These are phyloP conservation scores for Funneliformis geosporum DNA, from an alignment of 192 early-diverging fungal genomes.

Conservation along the genomic window DNA sequence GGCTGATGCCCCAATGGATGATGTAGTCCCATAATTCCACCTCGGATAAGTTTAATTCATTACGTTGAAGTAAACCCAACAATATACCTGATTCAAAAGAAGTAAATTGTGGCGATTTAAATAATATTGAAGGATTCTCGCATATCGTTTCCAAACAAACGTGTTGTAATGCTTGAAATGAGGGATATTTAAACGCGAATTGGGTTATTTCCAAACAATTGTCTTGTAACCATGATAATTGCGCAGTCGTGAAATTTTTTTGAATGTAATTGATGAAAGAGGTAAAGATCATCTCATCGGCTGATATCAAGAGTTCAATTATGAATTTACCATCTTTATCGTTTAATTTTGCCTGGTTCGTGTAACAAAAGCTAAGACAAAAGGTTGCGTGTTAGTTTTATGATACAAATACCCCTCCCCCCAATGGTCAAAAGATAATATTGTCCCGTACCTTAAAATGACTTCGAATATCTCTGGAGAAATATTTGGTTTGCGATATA, in stretches of 20 bases:
- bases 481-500: slow-evolving; percentile 7
- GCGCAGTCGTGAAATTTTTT: not conserved
- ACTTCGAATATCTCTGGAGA: slow-evolving; percentile 3
- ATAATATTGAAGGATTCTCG: slow-evolving; percentile 6
- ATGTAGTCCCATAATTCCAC: slow-evolving; percentile 9
- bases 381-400: not conserved
- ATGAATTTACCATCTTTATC: not conserved
- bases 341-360: not conserved
- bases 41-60: not conserved
- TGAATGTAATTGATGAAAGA: not conserved
- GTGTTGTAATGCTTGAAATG: not conserved
- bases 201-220: not conserved
- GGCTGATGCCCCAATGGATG: not conserved
- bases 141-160: slow-evolving; percentile 8
- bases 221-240: not conserved
- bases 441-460: not conserved
- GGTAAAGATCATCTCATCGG: not conserved
- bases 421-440: not conserved
- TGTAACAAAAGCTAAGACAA: not conserved
- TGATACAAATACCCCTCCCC: not conserved
- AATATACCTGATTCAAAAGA: not conserved
- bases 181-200: not conserved
- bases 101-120: not conserved
- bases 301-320: not conserved
- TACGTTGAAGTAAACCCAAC: slow-evolving; percentile 4